Evolutionary conservation across 495 filamentous ascomycete species (phyloP), one percentile per base, ranked within the genome.

Genomic region (Amphirosellinia nigrospora): DNA sequence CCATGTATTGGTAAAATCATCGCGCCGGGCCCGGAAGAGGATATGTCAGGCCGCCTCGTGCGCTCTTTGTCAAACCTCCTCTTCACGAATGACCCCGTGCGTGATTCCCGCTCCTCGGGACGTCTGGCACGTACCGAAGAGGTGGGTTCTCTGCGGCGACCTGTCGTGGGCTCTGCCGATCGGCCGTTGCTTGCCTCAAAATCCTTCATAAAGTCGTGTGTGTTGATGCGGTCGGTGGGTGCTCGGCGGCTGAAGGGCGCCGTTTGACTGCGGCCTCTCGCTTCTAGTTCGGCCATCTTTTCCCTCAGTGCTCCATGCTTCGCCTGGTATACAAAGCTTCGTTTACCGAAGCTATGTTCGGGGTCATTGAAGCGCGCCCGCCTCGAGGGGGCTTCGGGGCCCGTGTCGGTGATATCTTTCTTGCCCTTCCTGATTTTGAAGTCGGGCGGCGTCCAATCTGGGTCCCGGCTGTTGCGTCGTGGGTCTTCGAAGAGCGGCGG

Each of bases 361-460:
- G 78, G 77, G 52, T 85, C 81, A 70, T 81, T 72, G 73, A 86
- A 86, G 26, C 83, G 80, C 36, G 82, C 74, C 39, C 64, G 70
- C 55, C 83, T 79, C 15, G 83, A 78, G 69, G 13, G 74, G 69
- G 36, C 73, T n/a, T n/a, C 69, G n/a, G 75, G 71, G 26, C 76
- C 74, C 9, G 73, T 68, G 21, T 78, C 69, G 5, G 79, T 82
- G 38, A 84, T 78, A 58, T 82, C 80, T 67, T 83, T 84, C 72
- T 84, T 85, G n/a, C 83, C 82, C 62, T 74, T 82, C 45, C 68
- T 75, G 36, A 85, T 82, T 53, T 78, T 82, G 76, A 72, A 83
- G 7, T 65, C 58, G 32, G 79, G 45, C n/a, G 41, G 59, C 5
- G 64, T 70, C 41, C 61, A 38, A 43, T 48, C 30, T 8, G 63